Percentiles rank a stretch among this genome's conserved stretches.
phyloP scores from a whole-genome alignment of 306 rosid genomes.

The Luffa aegyptiaca region DNA sequence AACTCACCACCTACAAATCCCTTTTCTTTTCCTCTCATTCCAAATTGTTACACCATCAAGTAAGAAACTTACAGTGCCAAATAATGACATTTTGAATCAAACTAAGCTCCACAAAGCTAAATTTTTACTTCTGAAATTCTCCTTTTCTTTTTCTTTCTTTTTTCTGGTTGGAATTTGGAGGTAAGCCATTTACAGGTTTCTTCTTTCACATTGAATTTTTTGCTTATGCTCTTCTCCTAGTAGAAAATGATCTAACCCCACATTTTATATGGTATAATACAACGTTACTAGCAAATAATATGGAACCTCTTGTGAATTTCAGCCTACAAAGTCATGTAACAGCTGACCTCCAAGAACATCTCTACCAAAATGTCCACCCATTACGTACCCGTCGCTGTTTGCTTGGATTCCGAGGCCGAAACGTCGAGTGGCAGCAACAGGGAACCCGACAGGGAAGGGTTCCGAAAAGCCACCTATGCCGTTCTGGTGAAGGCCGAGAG shows the following conservation, averaged over 20 bases:
- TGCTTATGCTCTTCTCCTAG: background rate
- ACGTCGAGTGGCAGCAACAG: slow-evolving; percentile 33
- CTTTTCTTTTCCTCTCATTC: background rate
- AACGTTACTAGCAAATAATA: background rate
- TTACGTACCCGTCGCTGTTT: slow-evolving; percentile 24
- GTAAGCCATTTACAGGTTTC: slow-evolving; percentile 5
- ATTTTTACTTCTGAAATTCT: background rate
- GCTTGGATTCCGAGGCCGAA: slow-evolving; percentile 1
- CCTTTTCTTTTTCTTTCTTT: background rate
- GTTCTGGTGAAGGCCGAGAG: slow-evolving; percentile 85
- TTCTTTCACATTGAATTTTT: background rate
- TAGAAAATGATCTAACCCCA: background rate
- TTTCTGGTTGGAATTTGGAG: background rate
- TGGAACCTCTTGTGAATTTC: slow-evolving; percentile 9
- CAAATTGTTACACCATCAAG: background rate
- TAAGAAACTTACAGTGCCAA: background rate
- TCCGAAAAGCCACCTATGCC: slow-evolving; percentile 60
- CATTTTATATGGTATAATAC: background rate
- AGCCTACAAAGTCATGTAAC: slow-evolving; percentile 69
- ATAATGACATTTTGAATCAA: background rate
- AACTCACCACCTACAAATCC: background rate
- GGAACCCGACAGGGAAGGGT: slow-evolving; percentile 61
- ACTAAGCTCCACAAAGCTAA: background rate
- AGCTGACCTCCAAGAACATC: slow-evolving; percentile 59
- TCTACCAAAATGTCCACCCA: slow-evolving; percentile 70